Evolutionary conservation across 192 early-diverging fungal genomes (phyloP).

Genomic region (Backusella australiensis): DNA sequence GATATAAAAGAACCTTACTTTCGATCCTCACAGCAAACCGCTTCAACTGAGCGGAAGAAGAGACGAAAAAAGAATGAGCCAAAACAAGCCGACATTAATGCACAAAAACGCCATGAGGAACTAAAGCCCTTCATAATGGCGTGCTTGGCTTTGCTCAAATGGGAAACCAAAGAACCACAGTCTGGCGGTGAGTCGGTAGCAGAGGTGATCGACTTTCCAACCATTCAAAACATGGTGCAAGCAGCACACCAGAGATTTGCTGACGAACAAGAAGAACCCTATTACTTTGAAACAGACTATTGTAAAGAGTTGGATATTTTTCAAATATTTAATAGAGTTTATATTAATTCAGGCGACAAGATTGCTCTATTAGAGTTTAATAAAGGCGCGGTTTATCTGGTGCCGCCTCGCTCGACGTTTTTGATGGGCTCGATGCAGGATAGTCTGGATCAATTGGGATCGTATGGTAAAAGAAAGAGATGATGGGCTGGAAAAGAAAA

Average conservation of each 20-base stretch:
- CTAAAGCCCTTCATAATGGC: conserved; percentile 12
- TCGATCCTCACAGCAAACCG: not conserved
- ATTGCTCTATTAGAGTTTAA: not conserved
- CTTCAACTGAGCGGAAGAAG: not conserved
- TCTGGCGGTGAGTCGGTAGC: no score
- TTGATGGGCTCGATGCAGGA: conserved; percentile 24
- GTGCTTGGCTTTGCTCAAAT: not conserved
- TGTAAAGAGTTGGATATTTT: conserved; percentile 10
- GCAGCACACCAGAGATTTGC: not conserved
- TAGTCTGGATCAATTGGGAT: conserved; percentile 14
- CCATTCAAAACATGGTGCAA: conserved; percentile 9
- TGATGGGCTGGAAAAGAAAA: not conserved
- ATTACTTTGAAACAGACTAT: not conserved
- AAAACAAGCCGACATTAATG: conserved; percentile 11
- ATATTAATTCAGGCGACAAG: not conserved
- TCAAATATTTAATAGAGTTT: conserved; percentile 10
- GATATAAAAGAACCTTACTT: conserved; percentile 26
- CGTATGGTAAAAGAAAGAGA: not conserved
- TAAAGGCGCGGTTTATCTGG: not conserved
- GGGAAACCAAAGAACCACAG: not conserved
- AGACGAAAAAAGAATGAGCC: conserved; percentile 15
- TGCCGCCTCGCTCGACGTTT: conserved; percentile 14
- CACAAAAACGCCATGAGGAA: conserved; percentile 13
- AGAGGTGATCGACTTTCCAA: conserved; percentile 6
- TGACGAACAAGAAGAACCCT: not conserved